Percentiles rank a stretch among this genome's conserved stretches.
These are phyloP conservation scores for Ophiostoma perfectum DNA, from an alignment of 2,329 filamentous ascomycete species.

Conservation along the genomic window DNA sequence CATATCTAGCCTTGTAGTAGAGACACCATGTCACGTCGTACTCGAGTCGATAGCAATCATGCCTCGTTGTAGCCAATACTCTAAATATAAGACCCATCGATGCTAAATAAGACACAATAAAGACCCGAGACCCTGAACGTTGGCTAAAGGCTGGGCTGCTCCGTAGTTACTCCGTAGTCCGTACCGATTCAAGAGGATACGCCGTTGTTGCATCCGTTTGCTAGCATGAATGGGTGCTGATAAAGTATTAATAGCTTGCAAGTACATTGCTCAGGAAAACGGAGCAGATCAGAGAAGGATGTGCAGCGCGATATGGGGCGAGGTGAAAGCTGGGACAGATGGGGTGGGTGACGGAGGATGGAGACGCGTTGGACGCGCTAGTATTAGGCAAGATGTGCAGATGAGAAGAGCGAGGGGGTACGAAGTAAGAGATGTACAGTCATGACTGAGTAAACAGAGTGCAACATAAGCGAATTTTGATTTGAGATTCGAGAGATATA, in stretches of 20 bases:
- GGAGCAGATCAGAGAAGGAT: background rate
- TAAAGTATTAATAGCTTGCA: background rate
- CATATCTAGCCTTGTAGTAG: background rate
- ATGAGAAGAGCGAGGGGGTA: no score
- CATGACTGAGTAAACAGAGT: background rate
- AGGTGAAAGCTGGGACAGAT: background rate
- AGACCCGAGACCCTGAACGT: background rate
- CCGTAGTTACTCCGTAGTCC: background rate
- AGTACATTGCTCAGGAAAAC: background rate
- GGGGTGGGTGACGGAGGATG: background rate
- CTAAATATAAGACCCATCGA: no score
- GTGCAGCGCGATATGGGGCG: background rate
- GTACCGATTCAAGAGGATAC: background rate
- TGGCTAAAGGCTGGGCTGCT: background rate
- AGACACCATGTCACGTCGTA: background rate
- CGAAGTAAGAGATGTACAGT: background rate
- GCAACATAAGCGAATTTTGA: background rate
- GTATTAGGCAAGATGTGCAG: background rate
- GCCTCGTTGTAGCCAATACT: no score
- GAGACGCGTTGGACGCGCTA: background rate
- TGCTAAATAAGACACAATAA: background rate
- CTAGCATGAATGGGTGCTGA: background rate
- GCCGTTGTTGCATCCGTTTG: background rate
- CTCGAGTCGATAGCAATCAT: background rate
- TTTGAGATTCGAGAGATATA: background rate